These are phyloP conservation scores for Fusarium nematophilum DNA, from an alignment of 2,329 filamentous ascomycete genomes.

Conservation along the genomic window DNA sequence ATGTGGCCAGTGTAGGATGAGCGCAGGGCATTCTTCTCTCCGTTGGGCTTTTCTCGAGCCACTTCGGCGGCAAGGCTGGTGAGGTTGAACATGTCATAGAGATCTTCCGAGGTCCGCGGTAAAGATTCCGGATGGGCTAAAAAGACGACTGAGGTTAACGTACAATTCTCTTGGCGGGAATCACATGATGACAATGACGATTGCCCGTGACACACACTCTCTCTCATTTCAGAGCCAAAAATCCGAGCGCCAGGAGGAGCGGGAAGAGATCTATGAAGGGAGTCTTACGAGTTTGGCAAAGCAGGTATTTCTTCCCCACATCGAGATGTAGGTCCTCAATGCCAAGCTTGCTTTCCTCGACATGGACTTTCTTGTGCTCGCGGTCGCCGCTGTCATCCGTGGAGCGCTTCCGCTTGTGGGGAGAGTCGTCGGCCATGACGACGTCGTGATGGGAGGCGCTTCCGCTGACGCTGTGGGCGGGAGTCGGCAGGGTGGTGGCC, in stretches of 20 bases:
- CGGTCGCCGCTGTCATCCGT: conserved; percentile 67
- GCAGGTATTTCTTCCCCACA: conserved; percentile 74
- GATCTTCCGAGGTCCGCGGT: conserved; percentile 64
- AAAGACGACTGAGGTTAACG: conserved; percentile 59
- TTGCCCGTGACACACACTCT: conserved; percentile 36
- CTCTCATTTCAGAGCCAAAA: conserved; percentile 32
- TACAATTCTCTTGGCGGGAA: conserved; percentile 46
- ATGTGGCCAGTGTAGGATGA: conserved; percentile 78
- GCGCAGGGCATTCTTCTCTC: conserved; percentile 73
- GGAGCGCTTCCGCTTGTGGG: conserved; percentile 71
- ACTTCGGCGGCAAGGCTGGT: conserved; percentile 69
- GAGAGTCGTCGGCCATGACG: conserved; percentile 63
- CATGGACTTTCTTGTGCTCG: conserved; percentile 70
- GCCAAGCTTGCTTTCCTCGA: conserved; percentile 70
- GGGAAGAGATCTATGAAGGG: conserved; percentile 56
- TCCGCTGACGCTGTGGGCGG: conserved; percentile 72
- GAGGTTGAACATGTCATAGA: conserved; percentile 69
- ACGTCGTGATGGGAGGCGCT: conserved; percentile 58
- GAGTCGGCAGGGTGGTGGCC: conserved; percentile 68
- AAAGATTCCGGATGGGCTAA: conserved; percentile 61
- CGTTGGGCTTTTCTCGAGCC: conserved; percentile 71
- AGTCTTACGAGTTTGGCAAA: conserved; percentile 75
- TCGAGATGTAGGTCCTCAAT: conserved; percentile 74
- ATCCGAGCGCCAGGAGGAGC: conserved; percentile 41
- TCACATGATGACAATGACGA: conserved; percentile 41